Percentiles rank a stretch among this genome's conserved stretches.
Conservation (phyloP, 768 basidiomycete genomes). For the Cystobasidium onofrii region DNA sequence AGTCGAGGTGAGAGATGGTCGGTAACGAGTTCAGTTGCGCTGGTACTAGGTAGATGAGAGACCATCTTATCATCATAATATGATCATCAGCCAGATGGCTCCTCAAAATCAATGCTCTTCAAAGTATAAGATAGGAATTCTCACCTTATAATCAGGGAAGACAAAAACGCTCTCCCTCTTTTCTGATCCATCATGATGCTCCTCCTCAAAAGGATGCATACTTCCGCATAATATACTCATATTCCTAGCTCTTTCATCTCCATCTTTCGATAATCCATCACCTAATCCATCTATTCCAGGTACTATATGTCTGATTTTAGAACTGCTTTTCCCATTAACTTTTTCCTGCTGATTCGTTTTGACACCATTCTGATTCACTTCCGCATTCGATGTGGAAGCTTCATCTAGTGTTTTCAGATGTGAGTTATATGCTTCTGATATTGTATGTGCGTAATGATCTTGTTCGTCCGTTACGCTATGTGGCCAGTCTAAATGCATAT, state of each 20-base stretch:
- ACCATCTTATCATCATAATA: constrained; percentile 3
- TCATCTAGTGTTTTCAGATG: constrained; percentile 2
- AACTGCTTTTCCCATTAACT: background rate
- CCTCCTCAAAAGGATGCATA: constrained; percentile 49
- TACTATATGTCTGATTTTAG: background rate
- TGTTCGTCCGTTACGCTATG: constrained; percentile 30
- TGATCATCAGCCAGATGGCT: background rate
- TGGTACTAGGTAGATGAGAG: background rate
- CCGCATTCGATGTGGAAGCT: constrained; percentile 18
- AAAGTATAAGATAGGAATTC: constrained; percentile 42
- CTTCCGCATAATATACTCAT: constrained; percentile 16
- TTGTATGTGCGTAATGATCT: constrained; percentile 16
- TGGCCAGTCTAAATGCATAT: constrained; percentile 23
- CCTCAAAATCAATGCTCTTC: background rate
- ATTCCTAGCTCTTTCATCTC: background rate
- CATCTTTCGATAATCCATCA: constrained; percentile 18
- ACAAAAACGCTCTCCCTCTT: constrained; percentile 71
- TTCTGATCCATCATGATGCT: constrained; percentile 52
- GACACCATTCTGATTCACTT: constrained; percentile 28
- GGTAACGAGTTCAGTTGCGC: background rate
- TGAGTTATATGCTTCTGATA: background rate
- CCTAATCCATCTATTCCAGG: constrained; percentile 9
- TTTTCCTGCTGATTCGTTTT: background rate
- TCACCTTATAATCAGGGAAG: constrained; percentile 83
- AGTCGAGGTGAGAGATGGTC: background rate